These are phyloP conservation scores for Pseudogymnoascus pannorum DNA, from an alignment of 2,329 filamentous ascomycete species.

Conservation along the genomic window DNA sequence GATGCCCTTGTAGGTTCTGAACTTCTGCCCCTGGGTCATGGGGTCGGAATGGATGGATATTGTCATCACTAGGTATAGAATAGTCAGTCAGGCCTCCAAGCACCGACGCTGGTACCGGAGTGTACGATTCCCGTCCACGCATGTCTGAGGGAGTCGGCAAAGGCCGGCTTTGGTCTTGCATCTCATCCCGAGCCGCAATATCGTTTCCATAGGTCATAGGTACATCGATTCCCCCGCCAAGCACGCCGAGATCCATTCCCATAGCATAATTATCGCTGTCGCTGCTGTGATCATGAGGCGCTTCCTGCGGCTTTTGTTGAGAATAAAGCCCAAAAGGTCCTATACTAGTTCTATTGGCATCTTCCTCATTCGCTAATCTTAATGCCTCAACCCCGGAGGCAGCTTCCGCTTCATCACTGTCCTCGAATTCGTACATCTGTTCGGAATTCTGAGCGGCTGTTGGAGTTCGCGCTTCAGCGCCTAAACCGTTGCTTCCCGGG, in stretches of 20 bases:
- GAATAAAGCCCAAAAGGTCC: slow-evolving; percentile 44
- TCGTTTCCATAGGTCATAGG: slow-evolving; percentile 53
- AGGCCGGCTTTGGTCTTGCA: slow-evolving; percentile 40
- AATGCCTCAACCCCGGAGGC: slow-evolving; percentile 77
- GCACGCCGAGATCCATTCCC: slow-evolving; percentile 63
- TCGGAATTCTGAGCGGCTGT: not conserved
- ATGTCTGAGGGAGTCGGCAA: slow-evolving; percentile 40
- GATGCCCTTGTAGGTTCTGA: slow-evolving; percentile 62
- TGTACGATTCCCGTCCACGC: slow-evolving; percentile 25
- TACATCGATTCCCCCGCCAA: slow-evolving; percentile 64
- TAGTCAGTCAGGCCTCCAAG: slow-evolving; percentile 31
- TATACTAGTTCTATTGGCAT: slow-evolving; percentile 57
- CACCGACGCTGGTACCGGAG: slow-evolving; percentile 20
- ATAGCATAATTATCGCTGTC: slow-evolving; percentile 60
- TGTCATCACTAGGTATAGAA: slow-evolving; percentile 40
- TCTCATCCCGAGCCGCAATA: slow-evolving; percentile 28
- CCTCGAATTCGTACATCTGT: slow-evolving; percentile 35
- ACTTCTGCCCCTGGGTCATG: slow-evolving; percentile 60
- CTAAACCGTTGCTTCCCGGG: slow-evolving; percentile 28
- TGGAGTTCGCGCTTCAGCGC: not conserved
- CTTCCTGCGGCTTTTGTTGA: slow-evolving; percentile 36
- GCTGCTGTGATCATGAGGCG: slow-evolving; percentile 42
- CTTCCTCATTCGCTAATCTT: slow-evolving; percentile 72
- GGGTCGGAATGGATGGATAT: slow-evolving; percentile 49
- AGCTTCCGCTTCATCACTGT: slow-evolving; percentile 80